phyloP scores from a whole-genome alignment of 129 eudicot genomes.

The Solidago caesia region DNA sequence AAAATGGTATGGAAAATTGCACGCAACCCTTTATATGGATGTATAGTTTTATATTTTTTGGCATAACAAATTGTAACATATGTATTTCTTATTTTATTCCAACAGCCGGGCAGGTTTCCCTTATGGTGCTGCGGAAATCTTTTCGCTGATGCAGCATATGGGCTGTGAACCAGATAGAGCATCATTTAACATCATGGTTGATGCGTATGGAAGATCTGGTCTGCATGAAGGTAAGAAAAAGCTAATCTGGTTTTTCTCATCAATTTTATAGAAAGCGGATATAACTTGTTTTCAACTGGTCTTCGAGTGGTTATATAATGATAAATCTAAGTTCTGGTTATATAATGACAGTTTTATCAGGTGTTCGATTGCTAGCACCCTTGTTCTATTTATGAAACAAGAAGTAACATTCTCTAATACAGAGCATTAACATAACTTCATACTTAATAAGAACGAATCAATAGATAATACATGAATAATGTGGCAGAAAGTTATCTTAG shows the following conservation, averaged over 20 bases:
- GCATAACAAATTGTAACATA: background rate
- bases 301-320: no score
- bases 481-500: background rate
- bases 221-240: conserved; percentile 63
- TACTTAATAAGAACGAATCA: background rate
- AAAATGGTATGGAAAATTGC: no score
- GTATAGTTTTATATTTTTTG: background rate
- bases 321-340: no score
- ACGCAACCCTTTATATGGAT: background rate
- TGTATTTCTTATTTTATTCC: background rate
- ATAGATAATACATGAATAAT: background rate
- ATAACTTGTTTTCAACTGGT: no score
- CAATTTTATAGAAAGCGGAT: background rate
- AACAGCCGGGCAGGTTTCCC: conserved; percentile 90
- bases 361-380: background rate
- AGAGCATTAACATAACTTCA: background rate
- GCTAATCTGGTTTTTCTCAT: background rate
- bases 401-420: background rate
- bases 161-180: conserved; percentile 93
- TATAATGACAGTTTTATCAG: background rate
- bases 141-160: conserved; percentile 91
- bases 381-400: background rate
- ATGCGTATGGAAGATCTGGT: conserved; percentile 94
- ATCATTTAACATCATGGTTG: conserved; percentile 86
- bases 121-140: conserved; percentile 85